These are phyloP conservation scores for Corylus americana DNA, from an alignment of 306 rosid genomes.

Conservation along the genomic window DNA sequence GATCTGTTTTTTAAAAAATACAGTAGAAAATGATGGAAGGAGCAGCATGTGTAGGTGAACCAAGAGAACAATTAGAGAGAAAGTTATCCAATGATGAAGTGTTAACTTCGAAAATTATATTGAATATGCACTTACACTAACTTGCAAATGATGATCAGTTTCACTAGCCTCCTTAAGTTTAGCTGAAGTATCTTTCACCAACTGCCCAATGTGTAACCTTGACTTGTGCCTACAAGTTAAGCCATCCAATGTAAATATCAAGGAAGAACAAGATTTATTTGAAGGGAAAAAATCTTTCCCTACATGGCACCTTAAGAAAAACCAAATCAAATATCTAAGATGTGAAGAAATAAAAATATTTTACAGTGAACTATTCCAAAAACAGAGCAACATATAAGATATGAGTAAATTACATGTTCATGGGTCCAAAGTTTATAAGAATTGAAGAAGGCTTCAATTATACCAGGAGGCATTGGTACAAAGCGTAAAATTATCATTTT, in stretches of 20 bases:
- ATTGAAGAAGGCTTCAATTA: no score
- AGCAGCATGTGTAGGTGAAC: not conserved
- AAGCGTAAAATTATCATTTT: no score
- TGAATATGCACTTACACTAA: conserved; percentile 55
- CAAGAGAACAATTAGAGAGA: not conserved
- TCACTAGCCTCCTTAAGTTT: conserved; percentile 94
- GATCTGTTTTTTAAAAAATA: not conserved
- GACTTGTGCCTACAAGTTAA: conserved; percentile 74
- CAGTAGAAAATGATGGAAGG: not conserved
- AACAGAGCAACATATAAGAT: no score
- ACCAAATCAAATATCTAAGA: not conserved
- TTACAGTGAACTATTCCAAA: not conserved
- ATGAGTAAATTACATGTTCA: no score
- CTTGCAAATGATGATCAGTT: conserved; percentile 69
- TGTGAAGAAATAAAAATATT: not conserved
- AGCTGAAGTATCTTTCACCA: conserved; percentile 91
- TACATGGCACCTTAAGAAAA: not conserved
- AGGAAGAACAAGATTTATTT: not conserved
- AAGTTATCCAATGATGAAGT: not conserved
- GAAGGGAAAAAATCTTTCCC: not conserved
- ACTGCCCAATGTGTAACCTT: conserved; percentile 81
- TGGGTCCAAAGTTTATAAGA: no score
- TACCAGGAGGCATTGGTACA: no score
- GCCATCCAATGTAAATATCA: conserved; percentile 21
- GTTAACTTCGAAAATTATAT: not conserved